A percentile compares a stretch with the other conserved stretches of the same genome.
Conservation (phyloP, 2,329 filamentous ascomycete genomes). For the Aureobasidium sp. region DNA sequence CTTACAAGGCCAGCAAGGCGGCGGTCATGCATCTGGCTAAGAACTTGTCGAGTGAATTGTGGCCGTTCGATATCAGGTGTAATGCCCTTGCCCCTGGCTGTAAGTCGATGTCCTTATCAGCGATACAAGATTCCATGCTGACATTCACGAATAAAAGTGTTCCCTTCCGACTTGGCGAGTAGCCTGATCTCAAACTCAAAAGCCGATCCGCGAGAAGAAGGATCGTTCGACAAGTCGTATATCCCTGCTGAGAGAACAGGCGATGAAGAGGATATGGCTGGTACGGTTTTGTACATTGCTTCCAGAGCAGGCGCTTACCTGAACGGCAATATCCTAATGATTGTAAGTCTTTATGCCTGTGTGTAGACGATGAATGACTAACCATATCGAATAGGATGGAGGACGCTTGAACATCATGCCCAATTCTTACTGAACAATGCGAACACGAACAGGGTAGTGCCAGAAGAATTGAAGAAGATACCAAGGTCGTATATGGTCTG, state of each 20-base stretch:
- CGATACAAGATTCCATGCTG: not conserved
- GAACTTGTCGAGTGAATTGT: slow-evolving; percentile 37
- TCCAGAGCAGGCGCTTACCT: slow-evolving; percentile 58
- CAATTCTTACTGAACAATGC: slow-evolving; percentile 40
- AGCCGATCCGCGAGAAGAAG: slow-evolving; percentile 35
- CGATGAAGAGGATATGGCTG: slow-evolving; percentile 55
- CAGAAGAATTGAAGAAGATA: too few species aligned
- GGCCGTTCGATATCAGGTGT: slow-evolving; percentile 38
- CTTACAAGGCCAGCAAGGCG: slow-evolving; percentile 43
- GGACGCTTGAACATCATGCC: slow-evolving; percentile 52
- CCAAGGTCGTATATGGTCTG: not conserved
- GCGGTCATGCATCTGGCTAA: slow-evolving; percentile 45
- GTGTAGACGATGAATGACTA: not conserved
- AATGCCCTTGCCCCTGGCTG: slow-evolving; percentile 46
- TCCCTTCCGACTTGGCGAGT: slow-evolving; percentile 56
- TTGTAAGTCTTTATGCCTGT: slow-evolving; percentile 21
- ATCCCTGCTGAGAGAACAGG: slow-evolving; percentile 55
- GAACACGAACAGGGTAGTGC: not conserved
- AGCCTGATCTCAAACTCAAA: slow-evolving; percentile 33
- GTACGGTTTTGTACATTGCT: slow-evolving; percentile 58
- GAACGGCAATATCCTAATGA: slow-evolving; percentile 56
- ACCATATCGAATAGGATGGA: slow-evolving; percentile 41
- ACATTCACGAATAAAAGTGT: slow-evolving; percentile 41
- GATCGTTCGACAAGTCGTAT: slow-evolving; percentile 35
- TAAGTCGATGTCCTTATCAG: slow-evolving; percentile 9